Base-by-base conservation (phyloP, 371 early-diverging fungal species). In the Mortierella sp. region DNA sequence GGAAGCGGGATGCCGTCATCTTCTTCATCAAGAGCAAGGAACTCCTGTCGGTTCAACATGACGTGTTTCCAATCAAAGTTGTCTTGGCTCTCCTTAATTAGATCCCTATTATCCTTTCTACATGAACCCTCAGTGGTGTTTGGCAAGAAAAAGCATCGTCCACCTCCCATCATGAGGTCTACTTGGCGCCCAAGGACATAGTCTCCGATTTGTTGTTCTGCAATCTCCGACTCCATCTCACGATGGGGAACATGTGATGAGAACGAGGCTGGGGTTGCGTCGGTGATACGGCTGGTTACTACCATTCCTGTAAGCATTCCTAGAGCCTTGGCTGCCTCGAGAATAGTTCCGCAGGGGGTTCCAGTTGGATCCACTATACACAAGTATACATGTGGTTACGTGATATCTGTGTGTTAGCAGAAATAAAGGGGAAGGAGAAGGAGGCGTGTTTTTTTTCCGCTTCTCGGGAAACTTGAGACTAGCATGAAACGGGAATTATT, bases 81-180 rank as follows among this genome's bases (percentile, higher is more conserved):
- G 28, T 28, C 28, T 47, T 68, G 61, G 2, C 92, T 92, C 66
- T 90, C 90, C 16, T 67, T 45, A 53, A 93, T 75, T 58, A 95
- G 69, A 74, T 96, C 87, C 9, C 90, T 78, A 10, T 85, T 76
- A 84, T 97, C 98, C 3, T 47, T 40, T 19, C 98, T 87, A 78
- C 96, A 96, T 71, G 92, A 88, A 0, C 85, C 76, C 0, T 71
- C 65, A 3, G 86, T 84, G 5, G 85, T 70, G 48, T 91, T 90
- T 62, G 93, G 92, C 53, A 90, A 65, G 84, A 97, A 98, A 70
- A 92, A 92, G 85, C 98, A 97, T 4, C 72, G 69, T 11, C 98
- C 98, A 38, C 98, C 98, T 33, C 97, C 98, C 84, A 97, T 89
- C 91, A 96, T 90, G 67, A 97, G 72, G 84, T 98, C 97, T 9